Percentiles rank a stretch among this genome's conserved stretches.
phyloP scores from a whole-genome alignment of 2,329 filamentous ascomycete genomes.

The Paraphoma chrysanthemicola region DNA sequence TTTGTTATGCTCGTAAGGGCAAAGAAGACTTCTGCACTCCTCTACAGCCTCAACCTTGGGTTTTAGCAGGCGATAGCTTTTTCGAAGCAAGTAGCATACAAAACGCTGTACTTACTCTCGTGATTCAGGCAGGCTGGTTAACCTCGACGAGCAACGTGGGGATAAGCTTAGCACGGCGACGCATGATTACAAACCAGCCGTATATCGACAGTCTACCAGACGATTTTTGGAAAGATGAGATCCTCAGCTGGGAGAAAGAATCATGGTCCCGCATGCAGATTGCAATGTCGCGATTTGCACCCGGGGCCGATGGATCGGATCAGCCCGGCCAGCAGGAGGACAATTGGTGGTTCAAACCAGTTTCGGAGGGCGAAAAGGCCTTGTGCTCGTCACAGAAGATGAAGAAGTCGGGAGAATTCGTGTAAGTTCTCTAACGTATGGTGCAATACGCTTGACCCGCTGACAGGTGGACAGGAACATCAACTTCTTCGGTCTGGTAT shows the following conservation, averaged over 20 bases:
- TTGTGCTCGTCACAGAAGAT: constrained; percentile 21
- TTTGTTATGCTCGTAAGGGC: too few species aligned
- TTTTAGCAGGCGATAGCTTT: too few species aligned
- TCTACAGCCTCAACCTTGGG: too few species aligned
- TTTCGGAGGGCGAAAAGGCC: constrained; percentile 8
- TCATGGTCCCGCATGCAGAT: not conserved
- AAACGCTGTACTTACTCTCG: too few species aligned
- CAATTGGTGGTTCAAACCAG: not conserved
- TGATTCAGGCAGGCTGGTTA: too few species aligned
- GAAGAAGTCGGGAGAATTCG: constrained; percentile 22
- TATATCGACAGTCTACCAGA: too few species aligned
- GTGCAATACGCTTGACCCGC: not conserved
- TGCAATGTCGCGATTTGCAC: not conserved
- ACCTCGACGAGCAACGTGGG: too few species aligned
- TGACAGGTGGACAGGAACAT: constrained; percentile 17
- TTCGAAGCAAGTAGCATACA: too few species aligned
- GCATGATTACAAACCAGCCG: too few species aligned
- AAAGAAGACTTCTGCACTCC: too few species aligned
- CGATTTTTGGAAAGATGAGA: not conserved
- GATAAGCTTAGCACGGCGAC: too few species aligned
- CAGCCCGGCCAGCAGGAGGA: not conserved
- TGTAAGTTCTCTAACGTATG: constrained; percentile 8
- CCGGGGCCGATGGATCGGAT: constrained; percentile 17
- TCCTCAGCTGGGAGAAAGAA: not conserved
- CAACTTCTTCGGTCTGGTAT: constrained; percentile 26